Conservation (phyloP, 768 basidiomycete genomes). For the Lentinula guzmanii region DNA sequence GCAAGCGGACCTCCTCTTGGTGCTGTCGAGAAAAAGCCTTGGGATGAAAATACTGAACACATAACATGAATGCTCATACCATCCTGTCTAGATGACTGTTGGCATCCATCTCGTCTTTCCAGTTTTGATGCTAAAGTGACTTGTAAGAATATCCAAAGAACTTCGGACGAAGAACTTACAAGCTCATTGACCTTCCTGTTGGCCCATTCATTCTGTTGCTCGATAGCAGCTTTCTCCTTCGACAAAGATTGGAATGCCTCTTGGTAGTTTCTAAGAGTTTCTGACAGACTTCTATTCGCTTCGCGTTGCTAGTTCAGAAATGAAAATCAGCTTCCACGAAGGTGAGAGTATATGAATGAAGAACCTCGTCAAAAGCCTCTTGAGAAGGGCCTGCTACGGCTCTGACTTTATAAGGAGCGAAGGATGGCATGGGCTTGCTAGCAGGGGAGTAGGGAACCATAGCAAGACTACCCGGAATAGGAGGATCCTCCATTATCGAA, state of each 20-base stretch:
- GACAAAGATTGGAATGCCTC: background rate
- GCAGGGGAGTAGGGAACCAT: background rate
- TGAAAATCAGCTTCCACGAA: background rate
- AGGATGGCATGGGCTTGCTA: background rate
- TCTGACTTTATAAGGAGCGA: background rate
- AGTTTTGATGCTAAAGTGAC: background rate
- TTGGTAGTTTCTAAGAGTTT: background rate
- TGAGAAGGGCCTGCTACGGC: background rate
- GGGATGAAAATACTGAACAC: background rate
- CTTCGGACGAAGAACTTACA: background rate
- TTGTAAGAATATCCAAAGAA: background rate
- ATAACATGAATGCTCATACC: background rate
- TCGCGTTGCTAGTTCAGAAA: background rate
- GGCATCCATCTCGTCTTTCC: background rate
- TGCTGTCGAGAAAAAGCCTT: background rate
- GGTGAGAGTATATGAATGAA: background rate
- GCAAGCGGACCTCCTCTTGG: background rate
- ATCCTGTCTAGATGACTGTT: background rate
- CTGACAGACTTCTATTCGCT: background rate
- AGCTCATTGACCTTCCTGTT: background rate
- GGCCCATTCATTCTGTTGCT: background rate
- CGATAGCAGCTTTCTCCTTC: background rate
- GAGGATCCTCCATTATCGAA: background rate
- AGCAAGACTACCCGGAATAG: background rate
- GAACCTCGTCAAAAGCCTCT: background rate